Base-by-base conservation (phyloP, 495 filamentous ascomycete species). In the Trichoderma asperelloides region DNA sequence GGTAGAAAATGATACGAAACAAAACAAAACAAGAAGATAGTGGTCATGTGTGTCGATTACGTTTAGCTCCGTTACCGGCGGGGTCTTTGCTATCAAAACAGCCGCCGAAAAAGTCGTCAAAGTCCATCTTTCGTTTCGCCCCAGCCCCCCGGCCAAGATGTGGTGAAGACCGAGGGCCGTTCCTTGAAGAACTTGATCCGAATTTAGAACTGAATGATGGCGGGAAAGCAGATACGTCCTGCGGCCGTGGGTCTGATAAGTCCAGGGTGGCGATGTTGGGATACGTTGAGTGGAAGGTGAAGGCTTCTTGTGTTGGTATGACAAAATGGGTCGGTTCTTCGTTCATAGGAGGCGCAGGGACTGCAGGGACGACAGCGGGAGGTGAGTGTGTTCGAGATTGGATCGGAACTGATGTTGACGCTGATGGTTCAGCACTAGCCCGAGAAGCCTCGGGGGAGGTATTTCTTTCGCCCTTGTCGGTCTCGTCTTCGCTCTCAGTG, bases 81-180 rank as follows among this genome's bases (percentile, higher is more conserved):
- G 83, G 75, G 70, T 93, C 91, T 68, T 87, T 86, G 30, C 71
- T 74, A 41, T 69, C 70, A 8, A 83, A 82, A 68, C 89, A 84
- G 28, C 85, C 81, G 45, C 91, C 91, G 70, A 96, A 96, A 68
- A 93, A 88, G 67, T 97, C 93, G 2, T 85, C 84, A 45, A 92
- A 84, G 51, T 89, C 86, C 68, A 90, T 80, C 70, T 90, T 88
- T 18, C 93, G 84, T 77, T 97, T 97, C 33, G 88, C 88, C 0
- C 93, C 92, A 2, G 87, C 84, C 3, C 83, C 87, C 40, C 72
- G 83, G 21, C 81, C 85, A 62, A 84, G 80, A 68, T 70, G 77
- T 69, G 76, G 72, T 67, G 87, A 78, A 40, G 68, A 68, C 75
- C 72, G 69, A 75, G 79, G 64, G 72, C 74, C 75, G 71, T 68